Evolutionary conservation across 352 stramenopile species (phyloP).

Genomic region (Aphanomyces astaci): DNA sequence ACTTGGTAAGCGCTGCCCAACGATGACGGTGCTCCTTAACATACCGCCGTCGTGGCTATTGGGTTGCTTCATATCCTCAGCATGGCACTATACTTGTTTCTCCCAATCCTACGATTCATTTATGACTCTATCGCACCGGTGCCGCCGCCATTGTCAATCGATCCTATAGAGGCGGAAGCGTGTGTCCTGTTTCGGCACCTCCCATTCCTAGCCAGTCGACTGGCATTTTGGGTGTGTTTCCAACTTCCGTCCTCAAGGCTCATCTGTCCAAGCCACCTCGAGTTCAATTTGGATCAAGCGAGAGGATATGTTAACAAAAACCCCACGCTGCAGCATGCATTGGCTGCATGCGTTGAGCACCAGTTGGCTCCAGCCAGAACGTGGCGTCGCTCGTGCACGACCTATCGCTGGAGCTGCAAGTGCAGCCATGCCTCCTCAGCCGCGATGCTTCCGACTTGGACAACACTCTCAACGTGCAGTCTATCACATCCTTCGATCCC

Average conservation of each 20-base stretch:
- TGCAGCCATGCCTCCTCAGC: conserved; percentile 4
- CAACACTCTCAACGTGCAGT: conserved; percentile 23
- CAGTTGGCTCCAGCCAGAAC: conserved; percentile 11
- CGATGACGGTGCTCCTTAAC: not conserved
- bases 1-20: no score
- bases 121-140: conserved; percentile 6
- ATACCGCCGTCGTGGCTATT: not conserved
- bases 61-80: not conserved
- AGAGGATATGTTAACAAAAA: conserved; percentile 24
- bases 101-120: not conserved
- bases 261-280: not conserved
- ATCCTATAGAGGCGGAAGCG: not conserved
- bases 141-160: not conserved
- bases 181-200: conserved; percentile 20
- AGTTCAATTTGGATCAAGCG: conserved; percentile 11
- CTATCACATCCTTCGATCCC: conserved; percentile 11
- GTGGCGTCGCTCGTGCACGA: conserved; percentile 18
- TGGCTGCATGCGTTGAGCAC: conserved; percentile 16
- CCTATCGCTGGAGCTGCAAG: not conserved
- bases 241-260: conserved; percentile 15
- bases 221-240: conserved; percentile 21
- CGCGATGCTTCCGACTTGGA: conserved; percentile 16
- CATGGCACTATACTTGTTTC: not conserved
- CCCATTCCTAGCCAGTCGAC: conserved; percentile 2
- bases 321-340: conserved; percentile 12